Evolutionary conservation across 192 early-diverging fungal species (phyloP), one percentile per base, ranked within the genome.

Genomic region (Coemansia asiatica): DNA sequence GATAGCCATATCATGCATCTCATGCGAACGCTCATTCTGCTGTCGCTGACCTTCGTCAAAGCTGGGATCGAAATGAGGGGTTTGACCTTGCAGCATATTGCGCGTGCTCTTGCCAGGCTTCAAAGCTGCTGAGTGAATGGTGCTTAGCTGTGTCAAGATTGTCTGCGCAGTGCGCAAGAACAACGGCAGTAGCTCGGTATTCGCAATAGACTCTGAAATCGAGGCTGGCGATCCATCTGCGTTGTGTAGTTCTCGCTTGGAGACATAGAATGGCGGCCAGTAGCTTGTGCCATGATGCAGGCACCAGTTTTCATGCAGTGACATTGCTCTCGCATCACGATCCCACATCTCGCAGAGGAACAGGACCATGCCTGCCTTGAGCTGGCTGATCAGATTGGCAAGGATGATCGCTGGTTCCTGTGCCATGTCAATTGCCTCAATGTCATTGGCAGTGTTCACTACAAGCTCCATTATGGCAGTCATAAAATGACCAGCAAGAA

Each of bases 291-390:
- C 75, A 19, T 85, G 70, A n/a, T 74, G 69, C 65, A 81, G 48
- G 12, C 64, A 47, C 71, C 73, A 79, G 51, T 54, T 61, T 36
- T 82, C 88, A 56, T 83, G 75, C 60, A 79, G 56, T n/a, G 68
- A 25, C 72, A 83, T 75, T 22, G 49, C 53, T 46, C 55, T 64
- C 16, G 73, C 76, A 90, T 93, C 92, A 71, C 86, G 75, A 54
- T 88, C 85, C 87, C 93, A 90, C 64, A 79, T 84, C 51, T 87
- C 81, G 74, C 93, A 95, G 9, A 95, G 72, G 15, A 87, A 81
- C 53, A 95, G 87, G 13, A 90, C 72, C 74, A 90, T 87, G 44
- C 88, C 86, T 66, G 82, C 83, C 61, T 91, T 87, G n/a, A 94
- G 72, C 29, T 86, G 79, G 56, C 88, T 87, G 69, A 92, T 88